Evolutionary conservation across 1,284 basidiomycete genomes (phyloP), one percentile per base, ranked within the genome.

Genomic region (Pholiota adiposa): DNA sequence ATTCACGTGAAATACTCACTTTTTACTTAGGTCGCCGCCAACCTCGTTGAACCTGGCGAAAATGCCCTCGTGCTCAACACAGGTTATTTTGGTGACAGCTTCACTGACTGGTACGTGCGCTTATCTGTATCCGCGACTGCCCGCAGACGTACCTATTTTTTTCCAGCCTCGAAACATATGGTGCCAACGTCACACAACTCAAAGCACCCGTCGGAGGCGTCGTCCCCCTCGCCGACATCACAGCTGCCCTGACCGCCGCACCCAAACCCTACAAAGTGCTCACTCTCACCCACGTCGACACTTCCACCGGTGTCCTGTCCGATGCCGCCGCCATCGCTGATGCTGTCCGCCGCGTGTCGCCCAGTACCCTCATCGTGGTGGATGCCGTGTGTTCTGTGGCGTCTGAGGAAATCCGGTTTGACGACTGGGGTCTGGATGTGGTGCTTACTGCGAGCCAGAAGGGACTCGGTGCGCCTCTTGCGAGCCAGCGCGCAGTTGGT

Each of bases 371-470:
- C 62, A 91, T 98, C 56, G 82, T 94, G 19, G 80, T 97, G 59
- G 97, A 99, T 72, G 94, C 88, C 43, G 97, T 99, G 29, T 99
- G 97, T 79, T 90, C 95, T 6, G 96, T 98, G 12, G 97, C 93
- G 0, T 96, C 92, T 66, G 97, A 99, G 75, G 95, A 98, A 75
- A 97, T 99, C 69, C 87, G 83, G 58, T 90, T 98, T 82, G 97
- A 98, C 68, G 90, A 87, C 16, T 99, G 97, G 97, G 89, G 86
- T 25, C 82, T 99, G 60, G 97, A 99, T 69, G 86, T 96, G 31
- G 89, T 98, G 46, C 74, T 98, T 54, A 88, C 91, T 16, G 97
- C 96, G 11, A 93, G 91, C 60, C 97, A 99, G 76, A 99, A 99
- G 76, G 97, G 97, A 51, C 85, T 99, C 25, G 93, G 96, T 44